These are phyloP conservation scores for Fistulifera solaris DNA, from an alignment of 108 stramenopile species.

Conservation along the genomic window DNA sequence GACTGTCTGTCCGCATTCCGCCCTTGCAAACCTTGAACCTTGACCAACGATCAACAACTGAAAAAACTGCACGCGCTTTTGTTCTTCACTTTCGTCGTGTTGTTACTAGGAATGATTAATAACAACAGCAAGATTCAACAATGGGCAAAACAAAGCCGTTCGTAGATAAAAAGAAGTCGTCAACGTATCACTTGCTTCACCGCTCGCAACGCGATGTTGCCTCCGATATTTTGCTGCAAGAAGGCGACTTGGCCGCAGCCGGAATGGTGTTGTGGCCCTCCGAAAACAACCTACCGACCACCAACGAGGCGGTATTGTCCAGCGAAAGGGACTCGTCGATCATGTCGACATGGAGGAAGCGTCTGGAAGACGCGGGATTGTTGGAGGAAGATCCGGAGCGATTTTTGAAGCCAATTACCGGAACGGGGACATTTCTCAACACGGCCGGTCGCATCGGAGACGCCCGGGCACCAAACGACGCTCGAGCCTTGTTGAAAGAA, in stretches of 20 bases:
- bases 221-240: conserved; percentile 25
- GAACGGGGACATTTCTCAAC: conserved; percentile 30
- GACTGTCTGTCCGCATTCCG: too few relatives aligned
- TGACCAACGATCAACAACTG: too few relatives aligned
- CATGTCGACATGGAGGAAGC: conserved; percentile 19
- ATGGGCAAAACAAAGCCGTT: conserved; percentile 86
- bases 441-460: conserved; percentile 10
- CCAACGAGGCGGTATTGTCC: conserved; percentile 32
- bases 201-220: conserved; percentile 83
- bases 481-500: conserved; percentile 36
- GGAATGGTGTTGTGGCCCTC: conserved; percentile 56
- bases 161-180: conserved; percentile 83
- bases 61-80: too few relatives aligned
- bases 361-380: conserved; percentile 26
- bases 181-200: conserved; percentile 70
- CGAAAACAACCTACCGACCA: conserved; percentile 39
- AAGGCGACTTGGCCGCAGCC: conserved; percentile 18
- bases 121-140: neutral
- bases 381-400: conserved; percentile 77
- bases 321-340: conserved; percentile 4
- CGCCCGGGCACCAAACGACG: conserved; percentile 33
- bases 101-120: too few relatives aligned
- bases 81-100: too few relatives aligned
- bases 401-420: conserved; percentile 81
- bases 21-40: too few relatives aligned